phyloP scores from a whole-genome alignment of 768 basidiomycete genomes.

The Rhodotorula babjevae region DNA sequence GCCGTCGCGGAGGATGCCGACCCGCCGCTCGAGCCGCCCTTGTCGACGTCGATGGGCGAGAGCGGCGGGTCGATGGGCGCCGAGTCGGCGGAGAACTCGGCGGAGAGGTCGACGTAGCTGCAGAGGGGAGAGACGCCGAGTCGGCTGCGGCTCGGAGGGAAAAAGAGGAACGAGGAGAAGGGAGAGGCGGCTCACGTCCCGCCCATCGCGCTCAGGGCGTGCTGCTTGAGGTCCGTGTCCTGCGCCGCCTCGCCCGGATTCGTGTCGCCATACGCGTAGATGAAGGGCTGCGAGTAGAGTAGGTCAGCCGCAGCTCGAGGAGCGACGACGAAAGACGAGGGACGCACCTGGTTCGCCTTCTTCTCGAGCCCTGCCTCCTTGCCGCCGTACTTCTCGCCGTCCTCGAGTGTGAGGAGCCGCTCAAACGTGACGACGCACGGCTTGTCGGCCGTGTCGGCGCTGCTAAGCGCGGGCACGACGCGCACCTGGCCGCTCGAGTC shows the following conservation, averaged over 20 bases:
- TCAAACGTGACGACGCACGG: slow-evolving; percentile 24
- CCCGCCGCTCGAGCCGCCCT: background rate
- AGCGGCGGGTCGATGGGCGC: slow-evolving; percentile 15
- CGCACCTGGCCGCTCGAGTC: slow-evolving; percentile 3
- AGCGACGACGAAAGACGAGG: too few species aligned
- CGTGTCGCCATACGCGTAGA: slow-evolving; percentile 20
- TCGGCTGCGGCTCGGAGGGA: too few species aligned
- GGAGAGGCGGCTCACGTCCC: background rate
- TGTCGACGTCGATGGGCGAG: slow-evolving; percentile 1
- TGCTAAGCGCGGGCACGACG: slow-evolving; percentile 11
- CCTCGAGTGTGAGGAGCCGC: slow-evolving; percentile 2
- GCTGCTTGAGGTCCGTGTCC: slow-evolving; percentile 17
- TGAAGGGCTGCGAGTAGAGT: background rate
- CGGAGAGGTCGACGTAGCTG: slow-evolving; percentile 28
- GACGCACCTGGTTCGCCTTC: slow-evolving; percentile 21
- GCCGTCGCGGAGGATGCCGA: too few species aligned
- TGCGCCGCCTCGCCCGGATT: slow-evolving; percentile 21
- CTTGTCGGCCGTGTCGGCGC: background rate
- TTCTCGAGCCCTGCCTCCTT: slow-evolving; percentile 5
- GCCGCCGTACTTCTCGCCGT: background rate
- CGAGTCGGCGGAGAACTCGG: slow-evolving; percentile 3
- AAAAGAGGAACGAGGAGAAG: too few species aligned
- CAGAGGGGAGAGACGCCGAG: background rate
- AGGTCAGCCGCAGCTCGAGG: too few species aligned
- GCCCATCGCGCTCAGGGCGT: slow-evolving; percentile 18